Evolutionary conservation across 176 grass and related monocot genomes (phyloP).

Genomic region (Dendrocalamus sinicus): DNA sequence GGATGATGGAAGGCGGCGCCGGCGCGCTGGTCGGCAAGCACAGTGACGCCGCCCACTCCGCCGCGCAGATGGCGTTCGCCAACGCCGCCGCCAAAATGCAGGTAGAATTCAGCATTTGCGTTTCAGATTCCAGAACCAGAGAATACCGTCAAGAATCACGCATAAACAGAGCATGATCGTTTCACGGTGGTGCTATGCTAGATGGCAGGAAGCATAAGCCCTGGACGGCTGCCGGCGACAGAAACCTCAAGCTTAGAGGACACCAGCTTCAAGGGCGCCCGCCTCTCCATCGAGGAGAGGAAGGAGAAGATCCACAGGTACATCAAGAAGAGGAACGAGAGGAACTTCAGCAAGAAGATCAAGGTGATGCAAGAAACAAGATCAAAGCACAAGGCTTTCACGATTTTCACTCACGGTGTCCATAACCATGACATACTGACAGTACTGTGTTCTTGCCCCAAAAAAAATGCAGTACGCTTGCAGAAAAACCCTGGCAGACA

Average conservation of each 20-base stretch:
- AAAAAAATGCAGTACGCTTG: conserved; percentile 83
- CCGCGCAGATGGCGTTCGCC: conserved; percentile 45
- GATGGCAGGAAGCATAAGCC: conserved; percentile 53
- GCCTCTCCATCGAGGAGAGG: conserved; percentile 73
- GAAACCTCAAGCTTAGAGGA: conserved; percentile 61
- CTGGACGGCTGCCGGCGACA: conserved; percentile 34
- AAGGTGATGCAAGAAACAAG: conserved; percentile 60
- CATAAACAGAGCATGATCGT: conserved; percentile 26
- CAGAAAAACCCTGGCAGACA: conserved; percentile 97
- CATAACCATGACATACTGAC: conserved; percentile 18
- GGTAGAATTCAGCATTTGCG: conserved; percentile 43
- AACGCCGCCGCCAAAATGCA: conserved; percentile 65
- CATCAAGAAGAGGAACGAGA: conserved; percentile 91
- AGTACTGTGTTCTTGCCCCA: neutral
- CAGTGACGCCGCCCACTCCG: conserved; percentile 34
- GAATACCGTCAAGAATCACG: neutral
- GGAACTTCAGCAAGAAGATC: conserved; percentile 99
- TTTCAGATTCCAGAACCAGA: conserved; percentile 11
- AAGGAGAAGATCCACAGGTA: conserved; percentile 95
- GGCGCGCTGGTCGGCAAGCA: conserved; percentile 29
- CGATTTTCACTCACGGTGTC: neutral
- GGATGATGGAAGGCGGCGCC: conserved; percentile 58
- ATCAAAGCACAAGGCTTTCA: neutral
- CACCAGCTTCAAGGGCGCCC: conserved; percentile 66
- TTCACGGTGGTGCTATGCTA: conserved; percentile 41